Evolutionary conservation across 2,329 filamentous ascomycete genomes (phyloP).

Genomic region (Diplodia intermedia): DNA sequence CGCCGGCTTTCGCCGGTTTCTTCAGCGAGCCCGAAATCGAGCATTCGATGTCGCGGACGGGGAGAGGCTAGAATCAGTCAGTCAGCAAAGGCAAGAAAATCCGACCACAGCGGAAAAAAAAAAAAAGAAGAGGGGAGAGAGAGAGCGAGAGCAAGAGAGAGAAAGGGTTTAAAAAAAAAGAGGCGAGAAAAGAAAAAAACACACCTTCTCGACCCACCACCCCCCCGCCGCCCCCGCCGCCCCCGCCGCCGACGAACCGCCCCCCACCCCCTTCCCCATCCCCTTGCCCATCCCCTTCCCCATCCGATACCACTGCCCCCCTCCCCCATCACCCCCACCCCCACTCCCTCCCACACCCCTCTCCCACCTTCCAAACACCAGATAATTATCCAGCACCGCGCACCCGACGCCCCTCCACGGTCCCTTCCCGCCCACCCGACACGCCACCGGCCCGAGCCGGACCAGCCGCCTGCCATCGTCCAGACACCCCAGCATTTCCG

Average conservation of each 20-base stretch:
- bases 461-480: slow-evolving; percentile 36
- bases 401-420: slow-evolving; percentile 41
- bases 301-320: neutral
- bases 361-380: slow-evolving; percentile 43
- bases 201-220: slow-evolving; percentile 36
- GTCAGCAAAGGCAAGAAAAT: neutral
- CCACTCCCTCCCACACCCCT: slow-evolving; percentile 28
- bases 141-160: too few relatives aligned
- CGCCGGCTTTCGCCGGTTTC: slow-evolving; percentile 39
- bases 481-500: slow-evolving; percentile 35
- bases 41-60: slow-evolving; percentile 35
- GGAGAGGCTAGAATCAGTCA: slow-evolving; percentile 35
- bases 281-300: neutral
- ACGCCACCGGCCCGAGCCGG: slow-evolving; percentile 40
- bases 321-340: neutral
- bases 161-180: too few relatives aligned
- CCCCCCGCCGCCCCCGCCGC: neutral
- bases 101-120: too few relatives aligned
- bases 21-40: slow-evolving; percentile 36
- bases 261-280: neutral
- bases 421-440: slow-evolving; percentile 42
- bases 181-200: neutral
- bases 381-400: slow-evolving; percentile 42
- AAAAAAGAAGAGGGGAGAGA: too few relatives aligned
- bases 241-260: too few relatives aligned